phyloP scores from a whole-genome alignment of 2,329 filamentous ascomycete genomes.

The Alternaria gaisen region DNA sequence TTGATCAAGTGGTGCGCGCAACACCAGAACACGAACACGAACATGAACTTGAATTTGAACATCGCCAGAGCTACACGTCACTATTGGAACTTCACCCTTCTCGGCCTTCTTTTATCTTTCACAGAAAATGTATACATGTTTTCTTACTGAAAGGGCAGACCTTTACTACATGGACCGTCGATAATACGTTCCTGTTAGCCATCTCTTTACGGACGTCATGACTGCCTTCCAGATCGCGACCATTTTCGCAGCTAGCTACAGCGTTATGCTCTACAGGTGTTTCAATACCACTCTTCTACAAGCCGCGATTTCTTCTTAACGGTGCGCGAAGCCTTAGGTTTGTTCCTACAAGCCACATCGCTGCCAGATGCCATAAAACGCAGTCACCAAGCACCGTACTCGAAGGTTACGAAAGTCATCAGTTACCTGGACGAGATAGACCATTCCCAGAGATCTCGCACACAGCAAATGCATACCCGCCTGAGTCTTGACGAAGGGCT shows the following conservation, averaged over 20 bases:
- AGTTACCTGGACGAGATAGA: background rate
- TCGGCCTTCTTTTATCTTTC: background rate
- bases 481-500: background rate
- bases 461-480: background rate
- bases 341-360: background rate
- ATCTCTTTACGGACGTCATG: background rate
- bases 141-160: background rate
- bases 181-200: background rate
- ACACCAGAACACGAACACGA: constrained; percentile 1
- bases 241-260: background rate
- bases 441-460: background rate
- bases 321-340: background rate
- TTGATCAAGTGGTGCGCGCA: background rate
- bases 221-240: background rate
- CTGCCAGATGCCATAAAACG: background rate
- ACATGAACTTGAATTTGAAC: constrained; percentile 8
- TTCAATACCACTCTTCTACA: background rate
- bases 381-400: background rate
- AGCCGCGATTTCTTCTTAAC: background rate
- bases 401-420: background rate
- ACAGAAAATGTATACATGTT: background rate
- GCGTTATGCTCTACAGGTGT: background rate
- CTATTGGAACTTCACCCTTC: background rate
- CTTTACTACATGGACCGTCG: background rate
- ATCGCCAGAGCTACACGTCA: background rate